Percentiles rank a stretch among this genome's conserved stretches.
These are phyloP conservation scores for Blastocystis sp. DNA, from an alignment of 352 stramenopile species.

Conservation along the genomic window DNA sequence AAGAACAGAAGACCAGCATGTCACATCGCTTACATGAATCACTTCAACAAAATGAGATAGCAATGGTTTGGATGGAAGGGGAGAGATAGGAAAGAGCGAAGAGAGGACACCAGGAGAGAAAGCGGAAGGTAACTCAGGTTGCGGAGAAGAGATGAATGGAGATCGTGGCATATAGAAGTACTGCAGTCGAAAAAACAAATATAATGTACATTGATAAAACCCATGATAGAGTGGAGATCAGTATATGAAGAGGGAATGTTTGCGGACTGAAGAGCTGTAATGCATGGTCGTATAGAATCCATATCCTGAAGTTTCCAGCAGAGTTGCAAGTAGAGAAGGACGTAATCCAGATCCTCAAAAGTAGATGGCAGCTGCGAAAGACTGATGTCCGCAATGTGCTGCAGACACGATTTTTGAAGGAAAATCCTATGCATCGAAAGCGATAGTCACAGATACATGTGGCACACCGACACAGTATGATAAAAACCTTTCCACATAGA, in stretches of 20 bases:
- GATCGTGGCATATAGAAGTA: neutral
- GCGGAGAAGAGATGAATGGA: neutral
- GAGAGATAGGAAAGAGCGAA: neutral
- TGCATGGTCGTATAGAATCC: neutral
- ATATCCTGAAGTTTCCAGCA: constrained; percentile 4
- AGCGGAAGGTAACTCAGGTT: neutral
- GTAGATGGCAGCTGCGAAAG: neutral
- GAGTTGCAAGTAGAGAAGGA: constrained; percentile 4
- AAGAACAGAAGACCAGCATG: constrained; percentile 2
- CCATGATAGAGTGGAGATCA: neutral
- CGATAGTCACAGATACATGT: neutral
- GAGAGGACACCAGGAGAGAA: neutral
- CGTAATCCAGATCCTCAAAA: neutral
- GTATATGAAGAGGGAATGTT: neutral
- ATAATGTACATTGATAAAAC: neutral
- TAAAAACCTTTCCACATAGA: neutral
- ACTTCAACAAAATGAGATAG: neutral
- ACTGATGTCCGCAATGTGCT: neutral
- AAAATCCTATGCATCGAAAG: neutral
- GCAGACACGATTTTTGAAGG: neutral
- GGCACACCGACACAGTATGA: neutral
- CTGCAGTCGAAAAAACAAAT: neutral
- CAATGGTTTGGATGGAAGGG: neutral
- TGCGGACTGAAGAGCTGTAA: neutral
- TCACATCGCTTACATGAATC: neutral